Conservation (phyloP, 805 yeast genomes). For the Saturnispora galanensis region DNA sequence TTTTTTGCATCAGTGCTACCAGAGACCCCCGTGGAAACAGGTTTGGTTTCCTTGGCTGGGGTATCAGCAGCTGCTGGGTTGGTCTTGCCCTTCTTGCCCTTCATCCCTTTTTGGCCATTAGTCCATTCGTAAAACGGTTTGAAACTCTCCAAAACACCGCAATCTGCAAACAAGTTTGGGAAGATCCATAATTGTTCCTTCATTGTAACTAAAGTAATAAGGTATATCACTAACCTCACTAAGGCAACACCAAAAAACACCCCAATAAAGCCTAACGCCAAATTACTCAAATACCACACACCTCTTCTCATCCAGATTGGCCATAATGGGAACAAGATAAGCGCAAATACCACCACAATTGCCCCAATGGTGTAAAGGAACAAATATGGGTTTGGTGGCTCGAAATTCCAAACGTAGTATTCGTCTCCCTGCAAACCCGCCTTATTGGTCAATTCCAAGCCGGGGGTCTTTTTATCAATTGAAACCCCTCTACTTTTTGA, state of each 20-base stretch:
- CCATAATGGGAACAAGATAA: slow-evolving; percentile 89
- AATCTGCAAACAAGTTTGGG: slow-evolving; percentile 93
- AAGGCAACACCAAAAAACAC: slow-evolving; percentile 71
- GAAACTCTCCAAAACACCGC: slow-evolving; percentile 88
- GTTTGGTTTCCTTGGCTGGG: not conserved
- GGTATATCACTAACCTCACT: slow-evolving; percentile 61
- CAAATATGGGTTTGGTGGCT: slow-evolving; percentile 59
- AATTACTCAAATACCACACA: slow-evolving; percentile 84
- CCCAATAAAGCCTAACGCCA: slow-evolving; percentile 60
- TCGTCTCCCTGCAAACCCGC: slow-evolving; percentile 55
- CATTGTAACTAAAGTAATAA: slow-evolving; percentile 44
- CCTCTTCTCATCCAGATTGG: slow-evolving; percentile 81
- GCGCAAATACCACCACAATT: slow-evolving; percentile 49
- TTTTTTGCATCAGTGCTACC: slow-evolving; percentile 9
- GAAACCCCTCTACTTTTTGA: slow-evolving; percentile 52
- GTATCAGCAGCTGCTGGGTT: not conserved
- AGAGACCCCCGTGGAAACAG: slow-evolving; percentile 6
- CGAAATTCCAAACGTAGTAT: slow-evolving; percentile 79
- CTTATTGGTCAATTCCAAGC: slow-evolving; percentile 41
- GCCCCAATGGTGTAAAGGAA: slow-evolving; percentile 55
- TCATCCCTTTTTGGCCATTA: slow-evolving; percentile 22
- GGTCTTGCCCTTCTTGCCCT: slow-evolving; percentile 10
- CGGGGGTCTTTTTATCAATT: slow-evolving; percentile 56
- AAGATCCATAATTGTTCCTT: slow-evolving; percentile 88
- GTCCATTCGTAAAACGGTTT: slow-evolving; percentile 82